Evolutionary conservation across 805 yeast species (phyloP).

Genomic region (Scheffersomyces coipomensis): DNA sequence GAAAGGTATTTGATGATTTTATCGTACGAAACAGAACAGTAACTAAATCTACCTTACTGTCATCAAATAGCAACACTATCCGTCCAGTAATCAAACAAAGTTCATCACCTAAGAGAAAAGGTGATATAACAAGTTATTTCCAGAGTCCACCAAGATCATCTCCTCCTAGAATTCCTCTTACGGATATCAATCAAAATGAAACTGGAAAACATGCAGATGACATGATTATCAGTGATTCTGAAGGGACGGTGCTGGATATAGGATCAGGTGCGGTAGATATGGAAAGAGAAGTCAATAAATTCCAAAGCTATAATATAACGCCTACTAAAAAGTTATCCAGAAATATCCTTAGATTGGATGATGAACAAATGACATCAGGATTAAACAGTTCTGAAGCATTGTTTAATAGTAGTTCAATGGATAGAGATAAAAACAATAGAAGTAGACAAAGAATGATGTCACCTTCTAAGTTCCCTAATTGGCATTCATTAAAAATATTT

Average conservation of each 20-base stretch:
- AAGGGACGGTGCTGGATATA: neutral
- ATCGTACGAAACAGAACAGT: neutral
- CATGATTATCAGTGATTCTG: neutral
- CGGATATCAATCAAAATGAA: conserved; percentile 1
- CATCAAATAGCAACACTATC: neutral
- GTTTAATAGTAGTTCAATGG: conserved; percentile 14
- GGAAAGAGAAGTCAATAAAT: conserved; percentile 18
- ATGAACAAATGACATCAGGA: neutral
- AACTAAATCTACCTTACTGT: neutral
- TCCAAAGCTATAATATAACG: conserved; percentile 11
- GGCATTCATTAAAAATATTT: conserved; percentile 15
- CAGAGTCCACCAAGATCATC: neutral
- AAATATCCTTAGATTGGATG: neutral
- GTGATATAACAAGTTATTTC: neutral
- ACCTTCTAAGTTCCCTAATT: neutral
- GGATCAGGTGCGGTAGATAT: conserved; percentile 5
- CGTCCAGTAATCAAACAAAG: neutral
- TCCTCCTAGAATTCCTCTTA: neutral
- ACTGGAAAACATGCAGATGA: neutral
- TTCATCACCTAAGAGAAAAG: neutral
- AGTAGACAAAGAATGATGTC: neutral
- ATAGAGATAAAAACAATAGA: neutral
- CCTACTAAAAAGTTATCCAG: neutral
- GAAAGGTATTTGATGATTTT: neutral
- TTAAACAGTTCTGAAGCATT: conserved; percentile 7